phyloP scores from a whole-genome alignment of 1,284 basidiomycete genomes.

The Gymnopus androsaceus region DNA sequence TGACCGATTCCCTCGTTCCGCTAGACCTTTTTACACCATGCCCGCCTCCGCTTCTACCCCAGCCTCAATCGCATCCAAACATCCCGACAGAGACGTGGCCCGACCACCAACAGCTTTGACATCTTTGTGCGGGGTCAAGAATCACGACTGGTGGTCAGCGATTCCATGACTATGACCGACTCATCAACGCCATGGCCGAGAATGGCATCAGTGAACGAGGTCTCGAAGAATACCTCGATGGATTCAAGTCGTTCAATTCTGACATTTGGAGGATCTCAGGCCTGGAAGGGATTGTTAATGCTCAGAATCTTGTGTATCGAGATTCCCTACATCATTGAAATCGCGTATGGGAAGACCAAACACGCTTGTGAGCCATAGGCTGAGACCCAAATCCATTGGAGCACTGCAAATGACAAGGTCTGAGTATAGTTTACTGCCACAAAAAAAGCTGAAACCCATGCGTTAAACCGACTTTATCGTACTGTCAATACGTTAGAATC shows the following conservation, averaged over 20 bases:
- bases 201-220: constrained; percentile 57
- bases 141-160: constrained; percentile 98
- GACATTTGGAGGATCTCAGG: too few species aligned
- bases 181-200: constrained; percentile 81
- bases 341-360: constrained; percentile 72
- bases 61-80: constrained; percentile 33
- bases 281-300: too few species aligned
- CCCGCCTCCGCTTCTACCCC: constrained; percentile 81
- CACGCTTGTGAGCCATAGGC: constrained; percentile 70
- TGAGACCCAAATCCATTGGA: constrained; percentile 80
- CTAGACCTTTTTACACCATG: constrained; percentile 99
- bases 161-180: constrained; percentile 86
- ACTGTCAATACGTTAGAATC: too few species aligned
- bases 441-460: constrained; percentile 43
- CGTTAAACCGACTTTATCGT: constrained; percentile 85
- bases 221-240: constrained; percentile 91
- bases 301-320: too few species aligned
- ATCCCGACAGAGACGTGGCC: background rate
- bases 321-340: constrained; percentile 77
- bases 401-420: constrained; percentile 46
- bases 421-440: constrained; percentile 20
- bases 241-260: too few species aligned
- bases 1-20: constrained; percentile 91
- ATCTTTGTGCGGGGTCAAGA: constrained; percentile 99
- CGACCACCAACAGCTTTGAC: constrained; percentile 99